Evolutionary conservation across 1,284 basidiomycete species (phyloP).

Genomic region (Phellopilus nigrolimitatus): DNA sequence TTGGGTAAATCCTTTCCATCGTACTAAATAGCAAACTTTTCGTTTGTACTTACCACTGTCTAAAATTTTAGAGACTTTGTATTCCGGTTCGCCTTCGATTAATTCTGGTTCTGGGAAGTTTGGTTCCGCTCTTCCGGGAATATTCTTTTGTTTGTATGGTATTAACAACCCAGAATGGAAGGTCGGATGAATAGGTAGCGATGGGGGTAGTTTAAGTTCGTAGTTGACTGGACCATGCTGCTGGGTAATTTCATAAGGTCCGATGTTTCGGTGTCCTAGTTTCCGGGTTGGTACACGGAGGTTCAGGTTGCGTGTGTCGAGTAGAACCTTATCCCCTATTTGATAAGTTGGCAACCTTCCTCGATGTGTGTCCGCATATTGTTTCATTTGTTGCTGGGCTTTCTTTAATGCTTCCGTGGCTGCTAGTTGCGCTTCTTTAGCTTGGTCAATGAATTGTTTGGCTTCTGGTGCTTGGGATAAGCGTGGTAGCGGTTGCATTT

Average conservation of each 20-base stretch:
- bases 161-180: slow-evolving; percentile 28
- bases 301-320: slow-evolving; percentile 24
- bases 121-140: background rate
- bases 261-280: slow-evolving; percentile 17
- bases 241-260: slow-evolving; percentile 24
- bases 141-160: slow-evolving; percentile 10
- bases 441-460: background rate
- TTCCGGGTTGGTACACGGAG: slow-evolving; percentile 24
- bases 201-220: slow-evolving; percentile 23
- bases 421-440: background rate
- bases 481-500: background rate
- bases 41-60: background rate
- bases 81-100: slow-evolving; percentile 1
- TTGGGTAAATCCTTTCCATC: slow-evolving; percentile 7
- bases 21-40: background rate
- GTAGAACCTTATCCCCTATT: slow-evolving; percentile 25
- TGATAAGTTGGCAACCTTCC: slow-evolving; percentile 17
- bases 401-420: background rate
- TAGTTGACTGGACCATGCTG: slow-evolving; percentile 17
- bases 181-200: slow-evolving; percentile 26
- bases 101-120: background rate
- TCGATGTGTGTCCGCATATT: background rate
- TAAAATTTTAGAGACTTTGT: slow-evolving; percentile 9
- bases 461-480: background rate
- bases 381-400: background rate